A percentile compares a stretch with the other conserved stretches of the same genome.
These are phyloP conservation scores for Hysterangium stoloniferum DNA, from an alignment of 768 basidiomycete species.

Conservation along the genomic window DNA sequence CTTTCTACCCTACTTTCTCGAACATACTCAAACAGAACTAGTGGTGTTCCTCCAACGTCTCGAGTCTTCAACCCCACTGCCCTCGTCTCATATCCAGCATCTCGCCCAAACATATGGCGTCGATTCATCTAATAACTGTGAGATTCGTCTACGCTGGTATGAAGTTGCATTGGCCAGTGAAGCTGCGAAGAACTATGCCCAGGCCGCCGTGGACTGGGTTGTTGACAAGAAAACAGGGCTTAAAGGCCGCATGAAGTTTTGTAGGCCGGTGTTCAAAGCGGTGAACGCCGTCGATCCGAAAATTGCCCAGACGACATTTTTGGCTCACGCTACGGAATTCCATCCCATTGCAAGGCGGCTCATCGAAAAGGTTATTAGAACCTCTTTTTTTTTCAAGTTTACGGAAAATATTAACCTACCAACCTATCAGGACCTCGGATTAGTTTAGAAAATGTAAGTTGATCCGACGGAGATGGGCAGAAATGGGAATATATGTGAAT, in stretches of 20 bases:
- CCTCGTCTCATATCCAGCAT: slow-evolving; percentile 46
- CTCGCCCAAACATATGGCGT: slow-evolving; percentile 48
- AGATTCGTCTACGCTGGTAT: slow-evolving; percentile 76
- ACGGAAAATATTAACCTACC: no score
- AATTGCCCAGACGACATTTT: slow-evolving; percentile 47
- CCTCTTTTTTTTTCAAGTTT: no score
- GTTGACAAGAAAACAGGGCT: slow-evolving; percentile 47
- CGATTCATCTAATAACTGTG: slow-evolving; percentile 58
- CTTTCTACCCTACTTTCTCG: neutral
- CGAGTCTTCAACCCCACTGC: slow-evolving; percentile 53
- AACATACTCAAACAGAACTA: no score
- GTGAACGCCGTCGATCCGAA: slow-evolving; percentile 43
- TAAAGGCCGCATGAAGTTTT: slow-evolving; percentile 84
- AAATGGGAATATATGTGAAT: no score
- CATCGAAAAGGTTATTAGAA: slow-evolving; percentile 82
- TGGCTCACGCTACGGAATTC: slow-evolving; percentile 42
- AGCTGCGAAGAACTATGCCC: slow-evolving; percentile 45
- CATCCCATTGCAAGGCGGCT: slow-evolving; percentile 71
- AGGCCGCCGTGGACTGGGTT: slow-evolving; percentile 58
- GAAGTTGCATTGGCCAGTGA: slow-evolving; percentile 48
- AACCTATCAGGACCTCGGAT: no score
- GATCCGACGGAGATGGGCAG: no score
- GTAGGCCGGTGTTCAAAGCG: slow-evolving; percentile 56
- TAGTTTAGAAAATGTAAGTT: no score
- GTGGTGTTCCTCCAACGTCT: slow-evolving; percentile 83